Evolutionary conservation across 2,329 filamentous ascomycete species (phyloP), one percentile per base, ranked within the genome.

Genomic region (Penicillium sp.): DNA sequence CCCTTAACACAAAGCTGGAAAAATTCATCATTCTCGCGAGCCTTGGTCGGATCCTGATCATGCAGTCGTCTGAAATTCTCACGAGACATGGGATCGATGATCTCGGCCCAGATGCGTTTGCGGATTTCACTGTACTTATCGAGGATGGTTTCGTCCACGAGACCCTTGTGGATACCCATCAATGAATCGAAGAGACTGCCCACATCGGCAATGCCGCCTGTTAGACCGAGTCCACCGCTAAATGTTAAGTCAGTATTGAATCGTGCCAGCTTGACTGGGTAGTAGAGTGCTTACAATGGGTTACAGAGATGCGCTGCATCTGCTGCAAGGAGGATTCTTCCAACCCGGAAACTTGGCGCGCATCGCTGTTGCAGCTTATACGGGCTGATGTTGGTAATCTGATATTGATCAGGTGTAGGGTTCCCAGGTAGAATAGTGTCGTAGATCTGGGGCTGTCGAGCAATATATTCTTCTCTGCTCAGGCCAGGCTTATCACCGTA

Each of bases 301-400:
- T 82, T 82, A 62, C 80, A 82, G n/a, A 82, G 60, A 67, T 87
- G 85, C 3, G 85, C 85, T 2, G 85, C 84, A 71, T 88, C 85
- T 0, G 84, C 85, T 1, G 81, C 84, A 0, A 88, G 73, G 5
- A 86, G 56, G 39, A 87, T 73, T 7, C 82, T 79, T 0, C 84
- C 85, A 0, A 83, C 79, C n/a, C 84, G 78, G 68, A 87, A 85
- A 10, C 74, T 77, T 2, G 79, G 76, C 3, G 84, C 84, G 58
- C 84, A 84, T 7, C 85, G 78, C 67, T 87, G 84, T 63, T 88
- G 85, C 68, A 87, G 80, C 58, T 78, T 81, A 70, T 87, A 87
- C 0, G 85, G 85, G 39, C 80, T 83, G 65, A 85, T 80, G 68
- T 79, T 84, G 50, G 82, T 71, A 22, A 87, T 68, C 13, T 80